Evolutionary conservation across 106 monocot genomes (phyloP).

Genomic region (Triglochin maritima): DNA sequence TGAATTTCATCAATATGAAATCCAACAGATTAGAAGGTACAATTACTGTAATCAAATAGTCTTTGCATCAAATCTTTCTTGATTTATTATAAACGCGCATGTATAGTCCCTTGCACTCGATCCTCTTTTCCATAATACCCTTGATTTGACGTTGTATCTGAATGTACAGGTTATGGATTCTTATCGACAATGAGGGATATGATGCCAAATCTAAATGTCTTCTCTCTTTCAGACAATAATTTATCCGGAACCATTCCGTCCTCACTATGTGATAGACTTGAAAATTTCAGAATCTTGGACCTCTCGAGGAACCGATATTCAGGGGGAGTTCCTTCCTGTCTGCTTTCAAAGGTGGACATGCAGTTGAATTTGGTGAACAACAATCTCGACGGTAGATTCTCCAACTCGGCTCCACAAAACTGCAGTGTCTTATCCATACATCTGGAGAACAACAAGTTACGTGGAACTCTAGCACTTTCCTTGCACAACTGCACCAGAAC

Average conservation of each 20-base stretch:
- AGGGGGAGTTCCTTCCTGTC: conserved; percentile 2
- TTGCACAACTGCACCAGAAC: conserved; percentile 4
- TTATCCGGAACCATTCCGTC: not conserved
- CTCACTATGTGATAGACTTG: not conserved
- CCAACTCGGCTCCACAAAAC: not conserved
- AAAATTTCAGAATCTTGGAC: not conserved
- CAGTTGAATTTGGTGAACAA: not conserved
- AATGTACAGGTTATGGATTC: not conserved
- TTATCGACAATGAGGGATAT: not conserved
- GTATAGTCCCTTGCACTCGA: not conserved
- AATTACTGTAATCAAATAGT: not conserved
- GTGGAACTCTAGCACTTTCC: conserved; percentile 11
- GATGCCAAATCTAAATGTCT: not conserved
- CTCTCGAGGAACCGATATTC: conserved; percentile 3
- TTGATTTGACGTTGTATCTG: not conserved
- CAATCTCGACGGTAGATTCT: not conserved
- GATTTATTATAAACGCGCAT: not conserved
- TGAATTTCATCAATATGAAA: not conserved
- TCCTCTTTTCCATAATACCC: not conserved
- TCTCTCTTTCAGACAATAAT: not conserved
- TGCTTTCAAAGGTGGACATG: not conserved
- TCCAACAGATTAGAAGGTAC: not conserved
- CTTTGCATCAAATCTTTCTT: not conserved
- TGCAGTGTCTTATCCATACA: conserved; percentile 9
- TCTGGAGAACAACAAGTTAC: conserved; percentile 16